Base-by-base conservation (phyloP, 768 basidiomycete species). In the Lactarius indigo region DNA sequence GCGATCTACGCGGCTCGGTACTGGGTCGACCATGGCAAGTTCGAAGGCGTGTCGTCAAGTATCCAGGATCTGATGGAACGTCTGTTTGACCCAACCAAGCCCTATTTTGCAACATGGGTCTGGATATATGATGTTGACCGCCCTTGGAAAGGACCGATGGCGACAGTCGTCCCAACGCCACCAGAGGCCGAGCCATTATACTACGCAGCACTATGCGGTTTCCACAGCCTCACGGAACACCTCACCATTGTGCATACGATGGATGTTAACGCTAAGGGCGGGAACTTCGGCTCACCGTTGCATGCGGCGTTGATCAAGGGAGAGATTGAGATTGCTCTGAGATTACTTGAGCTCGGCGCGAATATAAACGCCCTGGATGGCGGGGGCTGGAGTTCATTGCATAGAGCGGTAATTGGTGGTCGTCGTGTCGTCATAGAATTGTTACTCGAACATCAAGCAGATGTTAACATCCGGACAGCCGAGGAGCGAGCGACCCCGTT, bases 1-100 rank as follows among this genome's bases (percentile, higher is more conserved):
- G 54, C 54, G 1, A 23, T 54, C 5, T 65, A 65, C 20, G 64
- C 64, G 23, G 59, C 64, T 26, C 59, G n/a, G n/a, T 10, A 65
- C 23, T 65, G 64, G 64, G 58, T 44, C 1, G 52, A 60, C 28
- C 64, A 64, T 20, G 57, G 17, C 2, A 44, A 54, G 13, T 52
- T 59, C 20, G 47, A 39, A 3, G 35, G 28, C 26, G 47, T 47
- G 9, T 64, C 57, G 9, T 41, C 35, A 6, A 1, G 20, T 6
- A 64, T 54, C 35, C 35, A 59, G 28, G 37, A 59, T 37, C 15
- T 31, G 13, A 23, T 64, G 28, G 6, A 39, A 9, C 12, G 33
- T 5, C 57, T 64, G 3, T 64, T 64, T 20, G 64, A 64, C 37
- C 18, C 37, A 7, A 15, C 23, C 20, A 39, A 12, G 30, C 64